phyloP scores from a whole-genome alignment of 768 basidiomycete genomes.

The Hygrophorus russula region DNA sequence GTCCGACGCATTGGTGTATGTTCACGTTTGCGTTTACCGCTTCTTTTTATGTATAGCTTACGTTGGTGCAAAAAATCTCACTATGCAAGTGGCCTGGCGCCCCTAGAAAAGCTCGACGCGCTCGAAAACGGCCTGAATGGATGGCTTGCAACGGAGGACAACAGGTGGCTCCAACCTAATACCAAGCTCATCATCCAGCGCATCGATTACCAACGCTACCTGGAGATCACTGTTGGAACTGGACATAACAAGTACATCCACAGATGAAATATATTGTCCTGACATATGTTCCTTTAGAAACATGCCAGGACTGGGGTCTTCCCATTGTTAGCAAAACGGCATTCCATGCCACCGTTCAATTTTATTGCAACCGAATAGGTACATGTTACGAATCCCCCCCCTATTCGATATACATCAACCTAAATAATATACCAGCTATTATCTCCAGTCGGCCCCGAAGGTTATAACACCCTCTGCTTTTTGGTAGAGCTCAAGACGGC shows the following conservation, averaged over 20 bases:
- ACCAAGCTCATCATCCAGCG: constrained; percentile 53
- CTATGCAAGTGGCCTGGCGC: constrained; percentile 70
- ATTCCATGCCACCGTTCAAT: constrained; percentile 69
- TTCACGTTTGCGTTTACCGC: too few relatives aligned
- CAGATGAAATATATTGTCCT: neutral
- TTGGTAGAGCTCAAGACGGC: too few relatives aligned
- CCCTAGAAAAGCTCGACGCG: constrained; percentile 57
- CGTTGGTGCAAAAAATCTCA: constrained; percentile 20
- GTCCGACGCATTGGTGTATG: constrained; percentile 58
- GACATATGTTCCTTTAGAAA: constrained; percentile 4
- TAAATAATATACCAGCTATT: constrained; percentile 10
- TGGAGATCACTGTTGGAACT: constrained; percentile 62
- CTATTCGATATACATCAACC: constrained; percentile 40
- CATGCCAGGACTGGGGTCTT: constrained; percentile 45
- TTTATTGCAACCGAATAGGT: constrained; percentile 59
- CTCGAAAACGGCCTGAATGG: constrained; percentile 58
- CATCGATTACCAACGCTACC: constrained; percentile 53
- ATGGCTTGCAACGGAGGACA: constrained; percentile 72
- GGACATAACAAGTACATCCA: constrained; percentile 34
- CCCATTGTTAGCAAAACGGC: constrained; percentile 55
- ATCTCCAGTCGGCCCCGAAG: constrained; percentile 2
- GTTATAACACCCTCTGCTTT: too few relatives aligned
- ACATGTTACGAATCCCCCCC: constrained; percentile 53
- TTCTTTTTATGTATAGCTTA: too few relatives aligned
- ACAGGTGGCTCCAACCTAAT: constrained; percentile 65